Percentiles rank a stretch among this genome's conserved stretches.
These are phyloP conservation scores for Clohesyomyces aquaticus DNA, from an alignment of 495 filamentous ascomycete genomes.

Conservation along the genomic window DNA sequence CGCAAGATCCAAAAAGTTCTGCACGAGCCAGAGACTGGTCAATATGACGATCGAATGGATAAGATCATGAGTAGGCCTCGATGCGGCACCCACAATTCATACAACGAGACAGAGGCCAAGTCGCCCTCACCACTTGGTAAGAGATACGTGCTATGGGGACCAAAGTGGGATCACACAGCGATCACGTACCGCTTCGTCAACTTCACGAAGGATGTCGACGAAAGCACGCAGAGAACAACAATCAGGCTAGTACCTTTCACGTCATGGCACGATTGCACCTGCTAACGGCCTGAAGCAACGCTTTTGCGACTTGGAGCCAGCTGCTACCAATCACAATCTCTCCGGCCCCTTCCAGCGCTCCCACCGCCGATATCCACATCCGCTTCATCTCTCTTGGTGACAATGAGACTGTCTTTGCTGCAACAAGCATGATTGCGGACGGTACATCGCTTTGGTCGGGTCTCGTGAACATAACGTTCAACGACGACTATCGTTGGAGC, in stretches of 20 bases:
- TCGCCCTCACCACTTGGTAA: too few relatives aligned
- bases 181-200: slow-evolving; percentile 33
- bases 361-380: slow-evolving; percentile 30
- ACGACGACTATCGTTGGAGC: slow-evolving; percentile 34
- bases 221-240: slow-evolving; percentile 18
- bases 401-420: slow-evolving; percentile 18
- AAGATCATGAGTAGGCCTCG: slow-evolving; percentile 27
- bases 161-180: slow-evolving; percentile 35
- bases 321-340: slow-evolving; percentile 22
- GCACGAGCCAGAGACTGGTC: slow-evolving; percentile 28
- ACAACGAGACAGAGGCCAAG: slow-evolving; percentile 34
- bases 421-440: slow-evolving; percentile 26
- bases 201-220: slow-evolving; percentile 20
- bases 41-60: slow-evolving; percentile 32
- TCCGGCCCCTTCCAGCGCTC: neutral
- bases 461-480: slow-evolving; percentile 37
- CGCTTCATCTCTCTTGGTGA: slow-evolving; percentile 19
- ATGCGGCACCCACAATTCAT: slow-evolving; percentile 23
- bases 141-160: slow-evolving; percentile 31
- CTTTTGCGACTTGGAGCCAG: slow-evolving; percentile 25
- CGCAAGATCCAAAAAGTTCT: slow-evolving; percentile 30
- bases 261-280: neutral
- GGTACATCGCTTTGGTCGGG: slow-evolving; percentile 17
- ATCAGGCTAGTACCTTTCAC: slow-evolving; percentile 16
- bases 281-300: slow-evolving; percentile 3